A percentile compares a stretch with the other conserved stretches of the same genome.
These are phyloP conservation scores for Penicillium expansum DNA, from an alignment of 2,329 filamentous ascomycete species.

Conservation along the genomic window DNA sequence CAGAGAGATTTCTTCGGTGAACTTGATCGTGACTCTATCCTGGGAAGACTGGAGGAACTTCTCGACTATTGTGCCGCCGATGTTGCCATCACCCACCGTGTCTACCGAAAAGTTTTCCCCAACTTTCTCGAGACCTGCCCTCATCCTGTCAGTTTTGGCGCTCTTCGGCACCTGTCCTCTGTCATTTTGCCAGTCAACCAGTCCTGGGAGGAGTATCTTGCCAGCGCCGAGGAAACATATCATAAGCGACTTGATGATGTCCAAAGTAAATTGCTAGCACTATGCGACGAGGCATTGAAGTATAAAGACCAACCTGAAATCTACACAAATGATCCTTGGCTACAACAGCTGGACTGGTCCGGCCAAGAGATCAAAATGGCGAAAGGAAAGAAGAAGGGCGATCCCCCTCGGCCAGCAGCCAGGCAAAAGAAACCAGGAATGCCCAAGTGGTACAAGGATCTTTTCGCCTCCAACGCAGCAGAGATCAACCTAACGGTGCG, in stretches of 20 bases:
- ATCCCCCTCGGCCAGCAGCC: slow-evolving; percentile 71
- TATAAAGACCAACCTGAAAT: slow-evolving; percentile 66
- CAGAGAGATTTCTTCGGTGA: slow-evolving; percentile 82
- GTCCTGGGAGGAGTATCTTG: slow-evolving; percentile 81
- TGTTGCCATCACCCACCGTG: slow-evolving; percentile 84
- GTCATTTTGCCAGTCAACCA: slow-evolving; percentile 88
- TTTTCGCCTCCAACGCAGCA: slow-evolving; percentile 68
- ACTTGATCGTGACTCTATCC: slow-evolving; percentile 68
- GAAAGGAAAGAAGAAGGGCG: slow-evolving; percentile 84
- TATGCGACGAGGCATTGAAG: slow-evolving; percentile 74
- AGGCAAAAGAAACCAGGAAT: slow-evolving; percentile 92
- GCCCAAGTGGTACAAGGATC: slow-evolving; percentile 93
- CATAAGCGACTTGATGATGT: slow-evolving; percentile 73
- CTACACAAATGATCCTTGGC: slow-evolving; percentile 81
- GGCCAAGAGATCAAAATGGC: slow-evolving; percentile 88
- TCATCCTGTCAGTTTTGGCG: slow-evolving; percentile 95
- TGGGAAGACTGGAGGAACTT: slow-evolving; percentile 72
- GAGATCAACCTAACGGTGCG: slow-evolving; percentile 76
- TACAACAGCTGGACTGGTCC: slow-evolving; percentile 91
- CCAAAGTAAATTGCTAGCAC: slow-evolving; percentile 66
- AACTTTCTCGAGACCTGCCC: slow-evolving; percentile 87
- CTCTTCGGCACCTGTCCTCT: slow-evolving; percentile 85
- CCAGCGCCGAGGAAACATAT: slow-evolving; percentile 82
- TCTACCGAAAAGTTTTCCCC: slow-evolving; percentile 92
- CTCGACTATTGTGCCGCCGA: slow-evolving; percentile 94